phyloP scores from a whole-genome alignment of 192 early-diverging fungal species.

The Coemansia sp. region DNA sequence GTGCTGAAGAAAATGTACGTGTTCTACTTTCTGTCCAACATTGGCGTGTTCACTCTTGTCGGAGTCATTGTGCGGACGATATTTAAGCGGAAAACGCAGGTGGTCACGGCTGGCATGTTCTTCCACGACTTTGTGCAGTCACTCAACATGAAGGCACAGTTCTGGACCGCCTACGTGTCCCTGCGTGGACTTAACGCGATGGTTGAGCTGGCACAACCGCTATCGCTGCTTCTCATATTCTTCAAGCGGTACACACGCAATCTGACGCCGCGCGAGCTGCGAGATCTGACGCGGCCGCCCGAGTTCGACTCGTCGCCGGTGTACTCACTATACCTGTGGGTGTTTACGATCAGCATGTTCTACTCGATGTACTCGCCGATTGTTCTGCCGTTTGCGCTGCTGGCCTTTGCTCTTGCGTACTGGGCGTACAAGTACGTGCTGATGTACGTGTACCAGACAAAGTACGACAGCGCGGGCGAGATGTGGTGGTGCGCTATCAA shows the following conservation, averaged over 20 bases:
- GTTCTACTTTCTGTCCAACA: constrained; percentile 73
- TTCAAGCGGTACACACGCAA: constrained; percentile 62
- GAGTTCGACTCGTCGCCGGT: constrained; percentile 73
- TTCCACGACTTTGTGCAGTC: constrained; percentile 39
- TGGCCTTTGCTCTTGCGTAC: constrained; percentile 67
- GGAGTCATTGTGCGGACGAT: constrained; percentile 43
- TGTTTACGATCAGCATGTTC: constrained; percentile 71
- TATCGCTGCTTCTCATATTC: constrained; percentile 61
- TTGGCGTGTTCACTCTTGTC: constrained; percentile 65
- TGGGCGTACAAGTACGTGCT: constrained; percentile 74
- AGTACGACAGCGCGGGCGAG: constrained; percentile 69
- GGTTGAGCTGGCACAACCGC: constrained; percentile 69
- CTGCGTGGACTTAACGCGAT: constrained; percentile 66
- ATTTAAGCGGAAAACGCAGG: constrained; percentile 34
- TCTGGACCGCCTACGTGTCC: constrained; percentile 79
- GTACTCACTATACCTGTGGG: constrained; percentile 70
- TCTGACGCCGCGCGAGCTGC: constrained; percentile 70
- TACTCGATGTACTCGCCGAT: constrained; percentile 75
- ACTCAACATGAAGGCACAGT: constrained; percentile 60
- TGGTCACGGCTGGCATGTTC: constrained; percentile 47
- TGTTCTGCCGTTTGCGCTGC: constrained; percentile 63
- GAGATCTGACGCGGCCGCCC: constrained; percentile 65
- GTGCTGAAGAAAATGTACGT: constrained; percentile 73
- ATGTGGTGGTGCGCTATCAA: constrained; percentile 75
- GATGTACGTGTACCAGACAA: constrained; percentile 77